Percentiles rank a stretch among this genome's conserved stretches.
These are phyloP conservation scores for Ceratocystis smalleyi DNA, from an alignment of 2,329 filamentous ascomycete species.

Conservation along the genomic window DNA sequence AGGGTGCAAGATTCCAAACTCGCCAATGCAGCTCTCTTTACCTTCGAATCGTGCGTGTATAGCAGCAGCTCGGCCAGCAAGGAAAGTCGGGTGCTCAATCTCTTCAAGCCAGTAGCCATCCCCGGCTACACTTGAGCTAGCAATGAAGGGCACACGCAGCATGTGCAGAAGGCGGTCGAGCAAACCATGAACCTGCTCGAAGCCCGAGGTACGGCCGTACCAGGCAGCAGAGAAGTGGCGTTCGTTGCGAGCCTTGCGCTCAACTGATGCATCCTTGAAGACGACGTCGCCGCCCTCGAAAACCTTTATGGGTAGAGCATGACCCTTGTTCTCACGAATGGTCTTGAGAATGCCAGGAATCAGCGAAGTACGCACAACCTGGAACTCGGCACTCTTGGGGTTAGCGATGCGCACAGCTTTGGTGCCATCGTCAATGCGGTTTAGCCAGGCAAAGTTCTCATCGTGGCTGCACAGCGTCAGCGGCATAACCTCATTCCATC, in stretches of 20 bases:
- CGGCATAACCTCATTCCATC: conserved; percentile 92
- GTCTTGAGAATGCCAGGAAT: conserved; percentile 85
- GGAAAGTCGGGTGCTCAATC: conserved; percentile 80
- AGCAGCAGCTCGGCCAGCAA: conserved; percentile 74
- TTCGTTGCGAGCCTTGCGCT: conserved; percentile 84
- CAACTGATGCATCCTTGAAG: conserved; percentile 67
- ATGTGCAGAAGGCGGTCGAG: conserved; percentile 85
- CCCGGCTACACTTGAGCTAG: conserved; percentile 37
- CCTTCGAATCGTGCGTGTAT: conserved; percentile 63
- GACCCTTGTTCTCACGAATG: conserved; percentile 80
- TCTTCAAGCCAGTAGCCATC: conserved; percentile 91
- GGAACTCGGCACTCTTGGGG: conserved; percentile 85
- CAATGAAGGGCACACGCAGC: conserved; percentile 70
- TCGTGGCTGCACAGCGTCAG: conserved; percentile 94
- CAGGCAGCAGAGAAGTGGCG: conserved; percentile 90
- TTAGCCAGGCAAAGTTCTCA: conserved; percentile 93
- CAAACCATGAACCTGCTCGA: conserved; percentile 88
- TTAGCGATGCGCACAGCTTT: conserved; percentile 77
- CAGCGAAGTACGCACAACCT: conserved; percentile 76
- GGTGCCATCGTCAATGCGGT: conserved; percentile 71
- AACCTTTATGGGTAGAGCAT: conserved; percentile 76
- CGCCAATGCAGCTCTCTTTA: conserved; percentile 58
- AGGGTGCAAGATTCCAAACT: conserved; percentile 88
- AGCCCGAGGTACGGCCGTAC: conserved; percentile 87
- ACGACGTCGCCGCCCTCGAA: conserved; percentile 85